Conservation (phyloP, 805 yeast species). For the Myxozyma sirexii region DNA sequence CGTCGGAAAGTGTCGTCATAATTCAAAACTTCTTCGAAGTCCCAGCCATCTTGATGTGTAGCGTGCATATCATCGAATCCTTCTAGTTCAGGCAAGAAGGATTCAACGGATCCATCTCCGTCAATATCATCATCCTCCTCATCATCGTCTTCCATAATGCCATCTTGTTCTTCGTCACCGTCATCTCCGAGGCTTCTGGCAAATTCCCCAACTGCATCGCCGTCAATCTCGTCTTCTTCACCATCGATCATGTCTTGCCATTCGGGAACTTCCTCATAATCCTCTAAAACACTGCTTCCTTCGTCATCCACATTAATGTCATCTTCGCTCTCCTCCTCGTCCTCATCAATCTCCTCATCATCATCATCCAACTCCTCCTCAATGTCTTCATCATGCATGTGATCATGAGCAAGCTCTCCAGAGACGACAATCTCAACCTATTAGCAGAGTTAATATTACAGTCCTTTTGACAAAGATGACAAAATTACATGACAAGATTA, state of each 20-base stretch:
- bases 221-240: slow-evolving; percentile 39
- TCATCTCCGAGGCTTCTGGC: slow-evolving; percentile 33
- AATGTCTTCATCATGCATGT: slow-evolving; percentile 31
- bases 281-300: slow-evolving; percentile 37
- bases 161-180: slow-evolving; percentile 23
- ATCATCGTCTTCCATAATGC: slow-evolving; percentile 40
- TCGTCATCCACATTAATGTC: slow-evolving; percentile 38
- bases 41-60: slow-evolving; percentile 23
- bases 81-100: slow-evolving; percentile 1
- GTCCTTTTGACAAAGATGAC: too few relatives aligned
- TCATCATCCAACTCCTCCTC: slow-evolving; percentile 35
- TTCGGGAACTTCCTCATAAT: slow-evolving; percentile 21
- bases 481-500: too few relatives aligned
- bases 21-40: slow-evolving; percentile 19
- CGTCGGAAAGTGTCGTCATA: slow-evolving; percentile 15
- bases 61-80: slow-evolving; percentile 24
- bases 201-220: slow-evolving; percentile 36
- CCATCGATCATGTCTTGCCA: slow-evolving; percentile 32
- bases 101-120: slow-evolving; percentile 28
- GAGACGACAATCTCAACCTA: slow-evolving; percentile 32
- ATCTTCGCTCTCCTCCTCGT: slow-evolving; percentile 36
- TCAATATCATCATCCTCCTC: slow-evolving; percentile 40
- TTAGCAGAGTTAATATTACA: background rate
- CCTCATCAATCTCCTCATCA: slow-evolving; percentile 40
- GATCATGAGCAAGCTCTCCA: slow-evolving; percentile 42